Evolutionary conservation across 192 early-diverging fungal genomes (phyloP).

Genomic region (Entomortierella beljakovae): DNA sequence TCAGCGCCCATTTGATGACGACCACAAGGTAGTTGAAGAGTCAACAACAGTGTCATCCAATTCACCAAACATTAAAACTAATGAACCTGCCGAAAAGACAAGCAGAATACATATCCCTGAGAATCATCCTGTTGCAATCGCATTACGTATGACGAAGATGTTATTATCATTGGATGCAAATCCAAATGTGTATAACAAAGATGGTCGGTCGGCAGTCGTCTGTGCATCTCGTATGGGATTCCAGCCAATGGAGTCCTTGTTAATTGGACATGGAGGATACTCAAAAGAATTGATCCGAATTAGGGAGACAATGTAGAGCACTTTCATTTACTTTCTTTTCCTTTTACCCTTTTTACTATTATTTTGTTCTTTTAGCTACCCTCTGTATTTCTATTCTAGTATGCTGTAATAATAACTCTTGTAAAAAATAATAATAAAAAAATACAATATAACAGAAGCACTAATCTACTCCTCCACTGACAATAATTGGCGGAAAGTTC

Average conservation of each 20-base stretch:
- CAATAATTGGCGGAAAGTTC: too few species aligned
- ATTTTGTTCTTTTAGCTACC: too few species aligned
- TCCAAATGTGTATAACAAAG: slow-evolving; percentile 47
- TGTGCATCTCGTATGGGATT: slow-evolving; percentile 49
- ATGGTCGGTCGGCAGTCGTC: slow-evolving; percentile 35
- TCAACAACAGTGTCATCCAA: neutral
- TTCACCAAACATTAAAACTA: neutral
- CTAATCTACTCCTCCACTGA: too few species aligned
- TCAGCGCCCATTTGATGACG: neutral
- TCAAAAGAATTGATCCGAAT: slow-evolving; percentile 46
- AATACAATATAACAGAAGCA: too few species aligned
- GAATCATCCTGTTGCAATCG: slow-evolving; percentile 28
- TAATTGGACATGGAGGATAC: slow-evolving; percentile 34
- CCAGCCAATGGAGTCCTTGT: slow-evolving; percentile 34
- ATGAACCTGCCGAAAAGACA: too few species aligned
- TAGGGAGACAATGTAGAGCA: slow-evolving; percentile 36
- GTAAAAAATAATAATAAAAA: too few species aligned
- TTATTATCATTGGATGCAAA: slow-evolving; percentile 26
- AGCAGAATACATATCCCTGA: slow-evolving; percentile 30
- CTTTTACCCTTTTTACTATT: slow-evolving; percentile 2
- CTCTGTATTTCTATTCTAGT: neutral
- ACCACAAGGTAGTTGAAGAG: neutral
- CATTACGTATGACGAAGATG: slow-evolving; percentile 32
- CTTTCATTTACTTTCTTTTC: neutral
- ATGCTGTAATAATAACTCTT: too few species aligned